Base-by-base conservation (phyloP, 805 yeast genomes). In the Spencermartinsiella europaea region DNA sequence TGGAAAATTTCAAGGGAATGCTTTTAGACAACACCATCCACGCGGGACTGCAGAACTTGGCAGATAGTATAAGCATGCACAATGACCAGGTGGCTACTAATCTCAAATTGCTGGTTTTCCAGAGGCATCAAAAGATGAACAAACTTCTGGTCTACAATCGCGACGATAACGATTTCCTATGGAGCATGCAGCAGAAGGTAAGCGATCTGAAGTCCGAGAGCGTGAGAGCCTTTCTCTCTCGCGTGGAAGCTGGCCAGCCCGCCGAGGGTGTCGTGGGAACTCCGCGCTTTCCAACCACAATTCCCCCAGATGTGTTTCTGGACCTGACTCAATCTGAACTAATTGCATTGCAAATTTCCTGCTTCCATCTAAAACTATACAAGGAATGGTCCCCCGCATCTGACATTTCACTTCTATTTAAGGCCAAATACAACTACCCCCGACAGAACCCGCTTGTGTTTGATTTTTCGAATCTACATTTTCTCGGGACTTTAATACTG, bases 391-490 rank as follows among this genome's bases (percentile, higher is more conserved):
- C 85, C 46, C 89, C 96, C 2, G 75, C 82, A 50, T 65, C 70
- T 12, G 98, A 91, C 66, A 79, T 83, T 48, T 83, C 95, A 0
- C 70, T 90, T 47, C 70, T 89, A 34, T 79, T 83, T 51, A 80
- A 77, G 46, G 67, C 70, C 3, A 60, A 61, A 27, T 64, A 62
- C 44, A 56, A 66, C 45, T 54, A 70, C 65, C 57, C 79, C 50
- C 66, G 77, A 45, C 57, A 77, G 48, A 87, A 88, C 57, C 95
- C 97, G 1, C 71, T 90, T 42, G 76, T 87, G 4, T 88, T 87
- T 69, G 83, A 84, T 57, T 75, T 83, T 21, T 65, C 69, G 7
- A 82, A 84, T 53, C 74, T 85, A 14, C 97, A 91, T 61, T 89
- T 84, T 59, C 66, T 91, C 46, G 87, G 95, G 2, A 70, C 88